Evolutionary conservation across 169 alveolate species (phyloP), one percentile per base, ranked within the genome.

Genomic region (Miamiensis avidus): DNA sequence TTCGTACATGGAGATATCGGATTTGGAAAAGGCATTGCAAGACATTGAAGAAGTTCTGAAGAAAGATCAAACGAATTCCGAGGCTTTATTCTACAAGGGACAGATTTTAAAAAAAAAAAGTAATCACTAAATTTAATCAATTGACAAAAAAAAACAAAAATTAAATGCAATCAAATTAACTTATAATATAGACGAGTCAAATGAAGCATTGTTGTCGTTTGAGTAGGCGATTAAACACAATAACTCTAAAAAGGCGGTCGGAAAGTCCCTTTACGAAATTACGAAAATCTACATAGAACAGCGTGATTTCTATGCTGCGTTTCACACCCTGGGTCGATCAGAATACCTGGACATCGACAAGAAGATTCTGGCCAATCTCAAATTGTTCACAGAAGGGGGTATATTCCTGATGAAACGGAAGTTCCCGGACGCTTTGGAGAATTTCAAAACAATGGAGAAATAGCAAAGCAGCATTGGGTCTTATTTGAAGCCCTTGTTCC

Each of bases 231-330:
- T 86, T 20, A 86, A 86, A 75, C 84, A 81, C 29, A 86, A 86
- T n/a, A 86, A 86, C 72, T 86, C 90, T 6, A 86, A 81, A 74
- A 86, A 86, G 65, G 82, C 87, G 16, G 90, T 86, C 28, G 75
- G 87, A 1, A 86, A 81, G 33, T 86, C 90, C 25, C 75, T 86
- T 26, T 75, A 81, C 29, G 87, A 86, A 81, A 86, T 86, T 11
- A 83, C 84, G 31, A 86, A 74, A 74, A 86, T 86, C 49, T 79
- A 86, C 34, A 81, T 86, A 26, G 90, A 86, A 31, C 25, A 79
- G 75, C 79, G 90, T 64, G 90, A 86, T 69, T 86, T 86, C 29
- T 86, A 86, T 81, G 86, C 85, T 0, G 90, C 90, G 31, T 81
- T 74, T 76, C 90, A 86, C 29, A 86, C 90, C 16, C 65, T 86